A percentile compares a stretch with the other conserved stretches of the same genome.
These are phyloP conservation scores for Brassica balearica DNA, from an alignment of 441 rosid genomes.

Conservation along the genomic window DNA sequence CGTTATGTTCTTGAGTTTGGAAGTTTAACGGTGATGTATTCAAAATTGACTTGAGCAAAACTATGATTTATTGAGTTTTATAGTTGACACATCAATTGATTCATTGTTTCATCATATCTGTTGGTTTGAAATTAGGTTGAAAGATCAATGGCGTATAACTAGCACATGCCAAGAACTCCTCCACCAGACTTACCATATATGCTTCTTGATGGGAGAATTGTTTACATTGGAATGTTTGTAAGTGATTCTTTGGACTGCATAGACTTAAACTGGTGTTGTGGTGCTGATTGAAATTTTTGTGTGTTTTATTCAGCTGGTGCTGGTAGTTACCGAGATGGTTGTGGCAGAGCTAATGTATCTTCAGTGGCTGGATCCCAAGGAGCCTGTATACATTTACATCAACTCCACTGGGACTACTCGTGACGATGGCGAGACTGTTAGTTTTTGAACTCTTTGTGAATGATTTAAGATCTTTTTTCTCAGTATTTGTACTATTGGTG, in stretches of 20 bases:
- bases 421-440: slow-evolving; percentile 90
- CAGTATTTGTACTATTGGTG: neutral
- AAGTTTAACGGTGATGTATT: neutral
- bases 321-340: slow-evolving; percentile 81
- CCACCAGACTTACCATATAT: slow-evolving; percentile 85
- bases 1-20: slow-evolving; percentile 1
- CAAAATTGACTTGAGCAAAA: neutral
- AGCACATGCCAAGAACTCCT: slow-evolving; percentile 60
- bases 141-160: slow-evolving; percentile 64
- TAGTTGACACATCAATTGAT: no score
- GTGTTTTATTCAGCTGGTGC: slow-evolving; percentile 68
- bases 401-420: slow-evolving; percentile 91
- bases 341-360: slow-evolving; percentile 82
- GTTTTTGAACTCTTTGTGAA: slow-evolving; percentile 29
- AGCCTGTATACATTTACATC: slow-evolving; percentile 75
- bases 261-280: neutral
- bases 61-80: no score
- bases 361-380: slow-evolving; percentile 74
- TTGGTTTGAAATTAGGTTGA: slow-evolving; percentile 61
- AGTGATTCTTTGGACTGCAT: slow-evolving; percentile 23
- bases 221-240: slow-evolving; percentile 91
- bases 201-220: slow-evolving; percentile 76
- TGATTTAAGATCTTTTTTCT: slow-evolving; percentile 8
- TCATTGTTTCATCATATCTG: no score
- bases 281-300: slow-evolving; percentile 23